Evolutionary conservation across 2,329 filamentous ascomycete species (phyloP).

Genomic region (Ceratocystis albifundus): DNA sequence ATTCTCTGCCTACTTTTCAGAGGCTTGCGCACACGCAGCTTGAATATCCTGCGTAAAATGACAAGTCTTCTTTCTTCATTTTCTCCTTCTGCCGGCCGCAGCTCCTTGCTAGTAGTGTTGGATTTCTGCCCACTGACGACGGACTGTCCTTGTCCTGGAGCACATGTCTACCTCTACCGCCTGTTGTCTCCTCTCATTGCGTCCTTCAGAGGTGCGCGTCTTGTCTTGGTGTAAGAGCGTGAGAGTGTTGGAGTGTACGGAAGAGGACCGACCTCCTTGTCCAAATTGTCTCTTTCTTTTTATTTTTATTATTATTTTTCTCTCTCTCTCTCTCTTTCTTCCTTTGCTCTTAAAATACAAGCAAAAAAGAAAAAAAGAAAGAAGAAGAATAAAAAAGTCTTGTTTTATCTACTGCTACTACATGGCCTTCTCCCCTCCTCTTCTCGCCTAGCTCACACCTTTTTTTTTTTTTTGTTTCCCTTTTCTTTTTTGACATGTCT

Average conservation of each 20-base stretch:
- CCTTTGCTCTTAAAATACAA: neutral
- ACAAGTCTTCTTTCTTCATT: no score
- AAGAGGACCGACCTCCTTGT: neutral
- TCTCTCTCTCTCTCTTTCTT: neutral
- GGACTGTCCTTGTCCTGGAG: neutral
- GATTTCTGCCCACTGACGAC: no score
- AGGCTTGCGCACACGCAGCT: no score
- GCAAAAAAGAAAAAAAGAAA: neutral
- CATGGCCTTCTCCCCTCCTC: neutral
- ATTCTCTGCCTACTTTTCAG: no score
- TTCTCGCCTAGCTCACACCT: neutral
- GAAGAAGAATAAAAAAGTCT: neutral
- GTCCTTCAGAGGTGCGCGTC: neutral
- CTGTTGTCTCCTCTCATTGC: neutral
- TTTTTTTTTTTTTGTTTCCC: neutral
- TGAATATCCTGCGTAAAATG: no score
- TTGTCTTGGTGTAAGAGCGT: no score
- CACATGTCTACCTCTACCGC: neutral
- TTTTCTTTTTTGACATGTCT: constrained; percentile 4
- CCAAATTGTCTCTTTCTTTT: neutral
- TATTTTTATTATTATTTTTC: no score
- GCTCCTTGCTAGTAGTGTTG: no score
- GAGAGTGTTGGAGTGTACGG: no score
- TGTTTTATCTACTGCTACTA: neutral
- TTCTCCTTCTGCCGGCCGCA: no score